phyloP scores from a whole-genome alignment of 805 yeast genomes.

The Maudiozyma bulderi region DNA sequence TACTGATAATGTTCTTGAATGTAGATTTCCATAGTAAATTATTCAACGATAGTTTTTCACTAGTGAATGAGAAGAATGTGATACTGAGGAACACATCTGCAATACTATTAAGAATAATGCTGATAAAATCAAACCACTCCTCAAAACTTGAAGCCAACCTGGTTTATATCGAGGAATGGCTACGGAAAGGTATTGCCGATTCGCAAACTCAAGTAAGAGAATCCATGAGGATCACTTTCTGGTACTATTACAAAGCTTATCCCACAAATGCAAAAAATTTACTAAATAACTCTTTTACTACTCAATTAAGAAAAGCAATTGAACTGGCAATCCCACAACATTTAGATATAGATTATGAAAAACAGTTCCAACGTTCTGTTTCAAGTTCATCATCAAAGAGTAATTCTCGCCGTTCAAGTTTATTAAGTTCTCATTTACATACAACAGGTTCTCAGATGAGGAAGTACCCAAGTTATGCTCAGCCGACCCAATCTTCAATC shows the following conservation, averaged over 20 bases:
- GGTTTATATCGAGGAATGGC: conserved; percentile 35
- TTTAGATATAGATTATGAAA: conserved; percentile 17
- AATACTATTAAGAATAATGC: conserved; percentile 55
- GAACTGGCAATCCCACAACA: conserved; percentile 47
- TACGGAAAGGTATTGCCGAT: conserved; percentile 59
- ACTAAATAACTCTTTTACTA: conserved; percentile 19
- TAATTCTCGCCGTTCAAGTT: conserved; percentile 36
- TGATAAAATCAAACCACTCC: conserved; percentile 41
- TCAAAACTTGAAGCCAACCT: conserved; percentile 30
- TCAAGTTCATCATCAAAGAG: conserved; percentile 21
- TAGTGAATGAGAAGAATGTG: conserved; percentile 59
- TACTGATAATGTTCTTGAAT: conserved; percentile 45
- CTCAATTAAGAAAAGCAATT: conserved; percentile 41
- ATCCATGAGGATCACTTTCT: conserved; percentile 59
- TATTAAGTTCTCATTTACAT: conserved; percentile 10
- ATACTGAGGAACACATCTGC: conserved; percentile 64
- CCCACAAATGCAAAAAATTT: conserved; percentile 42
- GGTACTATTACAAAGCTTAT: conserved; percentile 53
- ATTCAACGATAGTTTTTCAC: conserved; percentile 38
- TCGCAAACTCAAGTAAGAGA: conserved; percentile 77
- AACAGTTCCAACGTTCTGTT: conserved; percentile 3
- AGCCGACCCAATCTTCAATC: conserved; percentile 19
- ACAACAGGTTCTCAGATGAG: background rate
- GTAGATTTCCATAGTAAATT: conserved; percentile 45
- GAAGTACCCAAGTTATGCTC: conserved; percentile 25